Percentiles rank a stretch among this genome's conserved stretches.
These are phyloP conservation scores for Ceriops zippeliana DNA, from an alignment of 345 rosid genomes.

Conservation along the genomic window DNA sequence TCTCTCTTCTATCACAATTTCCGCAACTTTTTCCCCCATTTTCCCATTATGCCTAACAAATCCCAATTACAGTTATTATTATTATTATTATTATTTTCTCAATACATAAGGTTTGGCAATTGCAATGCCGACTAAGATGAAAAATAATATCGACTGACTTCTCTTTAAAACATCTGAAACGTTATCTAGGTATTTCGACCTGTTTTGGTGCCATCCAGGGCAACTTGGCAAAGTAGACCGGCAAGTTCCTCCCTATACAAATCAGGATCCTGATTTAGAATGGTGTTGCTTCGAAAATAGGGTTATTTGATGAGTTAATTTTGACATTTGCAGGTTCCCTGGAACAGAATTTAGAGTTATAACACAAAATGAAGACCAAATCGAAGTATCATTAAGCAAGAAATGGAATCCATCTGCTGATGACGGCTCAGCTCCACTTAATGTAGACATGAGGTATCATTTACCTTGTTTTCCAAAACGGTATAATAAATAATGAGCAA, in stretches of 20 bases:
- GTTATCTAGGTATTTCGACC: constrained; percentile 24
- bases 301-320: neutral
- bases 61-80: too few species aligned
- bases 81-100: too few species aligned
- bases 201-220: constrained; percentile 28
- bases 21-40: too few species aligned
- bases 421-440: constrained; percentile 49
- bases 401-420: constrained; percentile 27
- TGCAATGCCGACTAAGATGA: neutral
- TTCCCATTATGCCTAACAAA: too few species aligned
- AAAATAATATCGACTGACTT: neutral
- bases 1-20: neutral
- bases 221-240: neutral
- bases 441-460: constrained; percentile 73
- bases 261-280: neutral
- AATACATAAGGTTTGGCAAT: too few species aligned
- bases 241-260: neutral
- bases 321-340: constrained; percentile 16
- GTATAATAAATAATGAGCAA: neutral
- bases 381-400: constrained; percentile 24
- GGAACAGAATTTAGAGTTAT: constrained; percentile 7
- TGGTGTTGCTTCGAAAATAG: neutral
- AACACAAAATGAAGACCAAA: constrained; percentile 14
- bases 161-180: neutral
- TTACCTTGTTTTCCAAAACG: neutral